phyloP scores from a whole-genome alignment of 208 protist species.

The Trypanosoma mega region DNA sequence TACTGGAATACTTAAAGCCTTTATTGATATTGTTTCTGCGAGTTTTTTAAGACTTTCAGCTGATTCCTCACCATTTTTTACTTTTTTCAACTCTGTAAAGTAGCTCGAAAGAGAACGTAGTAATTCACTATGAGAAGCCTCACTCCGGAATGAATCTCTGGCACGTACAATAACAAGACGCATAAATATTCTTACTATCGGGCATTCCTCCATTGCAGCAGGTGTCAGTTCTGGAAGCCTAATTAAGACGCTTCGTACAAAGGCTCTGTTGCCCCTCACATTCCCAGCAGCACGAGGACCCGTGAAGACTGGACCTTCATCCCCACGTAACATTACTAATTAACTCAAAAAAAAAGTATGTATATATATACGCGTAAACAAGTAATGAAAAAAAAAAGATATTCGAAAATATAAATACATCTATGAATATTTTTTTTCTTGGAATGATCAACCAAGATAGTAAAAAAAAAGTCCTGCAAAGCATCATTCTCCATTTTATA shows the following conservation, averaged over 20 bases:
- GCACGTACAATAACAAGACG: neutral
- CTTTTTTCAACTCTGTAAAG: slow-evolving; percentile 1
- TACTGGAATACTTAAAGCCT: neutral
- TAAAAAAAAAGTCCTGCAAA: no score
- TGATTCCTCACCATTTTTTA: neutral
- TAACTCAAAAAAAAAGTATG: slow-evolving; percentile 7
- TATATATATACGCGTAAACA: slow-evolving; percentile 15
- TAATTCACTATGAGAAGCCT: slow-evolving; percentile 9
- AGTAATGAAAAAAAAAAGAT: slow-evolving; percentile 23
- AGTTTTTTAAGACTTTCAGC: slow-evolving; percentile 2
- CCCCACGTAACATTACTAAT: slow-evolving; percentile 1
- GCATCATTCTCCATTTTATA: no score
- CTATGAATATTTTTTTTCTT: no score
- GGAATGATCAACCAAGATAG: no score
- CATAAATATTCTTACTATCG: slow-evolving; percentile 5
- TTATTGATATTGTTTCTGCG: neutral
- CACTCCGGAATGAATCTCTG: slow-evolving; percentile 9
- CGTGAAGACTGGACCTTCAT: neutral
- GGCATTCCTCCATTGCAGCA: neutral
- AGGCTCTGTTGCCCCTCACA: slow-evolving; percentile 7
- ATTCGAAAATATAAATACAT: no score
- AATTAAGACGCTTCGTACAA: slow-evolving; percentile 9
- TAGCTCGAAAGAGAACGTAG: slow-evolving; percentile 5
- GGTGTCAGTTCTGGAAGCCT: slow-evolving; percentile 15
- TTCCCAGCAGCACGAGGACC: slow-evolving; percentile 10